A percentile compares a stretch with the other conserved stretches of the same genome.
Evolutionary conservation across 2,329 filamentous ascomycete genomes (phyloP).

Genomic region (Berkeleyomyces rouxiae): DNA sequence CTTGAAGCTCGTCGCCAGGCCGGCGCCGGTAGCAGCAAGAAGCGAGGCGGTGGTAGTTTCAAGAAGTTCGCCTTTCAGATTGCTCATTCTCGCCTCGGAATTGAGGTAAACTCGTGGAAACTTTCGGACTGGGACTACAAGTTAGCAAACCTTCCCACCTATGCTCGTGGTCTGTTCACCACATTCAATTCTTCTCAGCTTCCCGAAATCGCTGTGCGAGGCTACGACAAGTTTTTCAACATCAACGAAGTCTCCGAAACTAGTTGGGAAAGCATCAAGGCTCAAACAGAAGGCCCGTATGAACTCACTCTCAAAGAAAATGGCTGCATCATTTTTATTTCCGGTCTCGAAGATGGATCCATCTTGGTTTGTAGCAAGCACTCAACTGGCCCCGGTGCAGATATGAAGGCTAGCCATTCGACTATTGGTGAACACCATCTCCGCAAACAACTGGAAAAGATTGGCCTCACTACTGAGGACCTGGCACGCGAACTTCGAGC

Average conservation of each 20-base stretch:
- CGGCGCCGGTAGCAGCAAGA: constrained; percentile 20
- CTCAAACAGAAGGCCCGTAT: constrained; percentile 68
- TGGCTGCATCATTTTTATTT: constrained; percentile 97
- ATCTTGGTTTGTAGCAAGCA: constrained; percentile 98
- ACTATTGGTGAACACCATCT: constrained; percentile 68
- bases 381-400: constrained; percentile 67
- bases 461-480: constrained; percentile 65
- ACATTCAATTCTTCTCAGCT: constrained; percentile 43
- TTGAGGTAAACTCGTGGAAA: constrained; percentile 76
- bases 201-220: constrained; percentile 67
- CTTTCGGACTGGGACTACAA: constrained; percentile 97
- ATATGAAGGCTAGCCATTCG: constrained; percentile 64
- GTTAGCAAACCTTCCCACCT: constrained; percentile 66
- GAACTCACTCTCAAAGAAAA: constrained; percentile 97
- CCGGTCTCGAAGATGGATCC: constrained; percentile 74
- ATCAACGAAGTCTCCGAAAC: constrained; percentile 67
- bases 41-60: constrained; percentile 45
- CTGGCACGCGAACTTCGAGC: constrained; percentile 57
- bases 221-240: constrained; percentile 99
- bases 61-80: constrained; percentile 69
- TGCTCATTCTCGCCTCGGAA: constrained; percentile 40
- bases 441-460: constrained; percentile 56
- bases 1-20: constrained; percentile 42
- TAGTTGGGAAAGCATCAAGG: constrained; percentile 63
- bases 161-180: constrained; percentile 91